phyloP scores from a whole-genome alignment of 1,284 basidiomycete species.

The Anthracocystis setariae region DNA sequence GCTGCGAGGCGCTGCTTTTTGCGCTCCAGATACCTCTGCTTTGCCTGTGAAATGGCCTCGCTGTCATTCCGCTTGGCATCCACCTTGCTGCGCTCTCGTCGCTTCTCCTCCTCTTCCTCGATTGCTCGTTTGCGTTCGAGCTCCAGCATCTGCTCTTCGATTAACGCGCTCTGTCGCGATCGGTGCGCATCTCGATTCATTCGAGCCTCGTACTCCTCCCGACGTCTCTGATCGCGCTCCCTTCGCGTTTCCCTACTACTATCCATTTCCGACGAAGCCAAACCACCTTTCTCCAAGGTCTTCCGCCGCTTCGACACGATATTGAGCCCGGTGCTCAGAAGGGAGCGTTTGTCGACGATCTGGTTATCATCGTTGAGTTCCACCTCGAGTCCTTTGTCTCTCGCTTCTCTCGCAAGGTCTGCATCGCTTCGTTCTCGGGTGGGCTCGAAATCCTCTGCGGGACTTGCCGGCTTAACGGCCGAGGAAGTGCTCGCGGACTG shows the following conservation, averaged over 20 bases:
- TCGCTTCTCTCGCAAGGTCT: conserved; percentile 75
- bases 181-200: conserved; percentile 50
- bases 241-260: conserved; percentile 12
- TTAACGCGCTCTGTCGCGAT: conserved; percentile 40
- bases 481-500: conserved; percentile 1
- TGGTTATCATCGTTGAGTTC: conserved; percentile 97
- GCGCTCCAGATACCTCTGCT: conserved; percentile 68
- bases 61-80: conserved; percentile 47
- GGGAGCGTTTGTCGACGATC: conserved; percentile 92
- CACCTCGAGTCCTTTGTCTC: conserved; percentile 82
- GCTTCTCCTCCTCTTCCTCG: conserved; percentile 33
- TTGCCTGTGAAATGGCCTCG: conserved; percentile 39
- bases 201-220: conserved; percentile 41
- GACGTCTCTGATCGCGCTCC: conserved; percentile 34
- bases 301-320: conserved; percentile 69
- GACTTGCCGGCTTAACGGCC: neutral
- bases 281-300: neutral
- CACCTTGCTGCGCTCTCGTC: conserved; percentile 24
- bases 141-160: conserved; percentile 60
- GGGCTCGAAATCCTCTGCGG: conserved; percentile 7
- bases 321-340: conserved; percentile 91
- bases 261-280: conserved; percentile 2
- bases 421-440: conserved; percentile 70
- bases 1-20: conserved; percentile 45
- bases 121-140: conserved; percentile 37